Base-by-base conservation (phyloP, 345 rosid genomes). In the Corchorus olitorius region DNA sequence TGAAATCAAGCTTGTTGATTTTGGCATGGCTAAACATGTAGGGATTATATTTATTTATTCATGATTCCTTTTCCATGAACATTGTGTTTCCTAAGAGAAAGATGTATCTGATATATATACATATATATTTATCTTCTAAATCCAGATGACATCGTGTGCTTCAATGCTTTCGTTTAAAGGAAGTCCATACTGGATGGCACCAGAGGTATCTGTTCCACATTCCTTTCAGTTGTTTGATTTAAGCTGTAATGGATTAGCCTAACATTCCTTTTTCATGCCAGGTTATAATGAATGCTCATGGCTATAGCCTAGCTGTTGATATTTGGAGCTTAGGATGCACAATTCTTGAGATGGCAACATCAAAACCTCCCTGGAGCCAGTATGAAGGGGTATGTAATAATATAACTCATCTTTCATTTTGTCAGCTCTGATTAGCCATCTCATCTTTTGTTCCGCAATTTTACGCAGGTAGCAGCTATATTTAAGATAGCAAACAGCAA, bases 181-280 rank as follows among this genome's bases (percentile, higher is more conserved):
- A 66, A 93, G 99, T 79, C 98, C 99, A 35, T 93, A 89, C 75
- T 95, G 99, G 99, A 93, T 95, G 97, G 99, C 98, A 41, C 99
- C 99, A 15, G 98, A 95, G 99, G 99, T 92, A 85, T 22, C 41
- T 41, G 12, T 45, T 55, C 34, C 33, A 59, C 22, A 50, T 33
- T 65, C 53, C 11, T 9, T 20, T 17, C 11, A 37, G 14, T 45
- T 43, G 3, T 11, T 14, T 61, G 2, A 61, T 33, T 12, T 49
- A 49, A 5, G 34, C 35, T 49, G 16, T 13, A 4, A 13, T 12
- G 53, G 16, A 20, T 58, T 58, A 10, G 34, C 70, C 20, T 65
- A 50, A 69, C 73, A 49, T 69, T 7, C 43, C 27, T 34, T 50
- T 6, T 17, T 82, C 61, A 41, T 33, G 4, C 73, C 83, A 96